Evolutionary conservation across 2,329 filamentous ascomycete genomes (phyloP).

Genomic region (Herpotrichia juniperi): DNA sequence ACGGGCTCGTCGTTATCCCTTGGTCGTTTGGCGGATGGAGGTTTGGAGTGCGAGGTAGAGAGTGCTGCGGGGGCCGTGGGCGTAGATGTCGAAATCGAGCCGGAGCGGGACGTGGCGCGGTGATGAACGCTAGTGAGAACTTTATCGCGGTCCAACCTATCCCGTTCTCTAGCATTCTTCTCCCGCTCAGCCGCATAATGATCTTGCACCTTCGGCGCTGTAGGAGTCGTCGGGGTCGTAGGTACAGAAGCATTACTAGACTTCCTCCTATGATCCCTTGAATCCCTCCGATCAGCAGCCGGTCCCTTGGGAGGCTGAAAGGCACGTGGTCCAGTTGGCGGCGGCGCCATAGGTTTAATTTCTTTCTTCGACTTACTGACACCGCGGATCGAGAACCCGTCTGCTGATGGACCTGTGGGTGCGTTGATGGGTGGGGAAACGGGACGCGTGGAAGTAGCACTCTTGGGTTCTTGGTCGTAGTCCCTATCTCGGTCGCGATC

Average conservation of each 20-base stretch:
- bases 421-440: conserved; percentile 41
- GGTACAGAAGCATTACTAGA: conserved; percentile 16
- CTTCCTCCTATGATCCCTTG: conserved; percentile 22
- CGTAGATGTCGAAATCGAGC: background rate
- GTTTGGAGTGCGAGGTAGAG: background rate
- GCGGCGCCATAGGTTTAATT: conserved; percentile 33
- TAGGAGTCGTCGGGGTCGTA: conserved; percentile 21
- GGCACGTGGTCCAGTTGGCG: conserved; percentile 43
- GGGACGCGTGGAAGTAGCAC: conserved; percentile 15
- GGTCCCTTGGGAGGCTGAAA: conserved; percentile 45
- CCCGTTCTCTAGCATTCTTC: conserved; percentile 39
- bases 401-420: conserved; percentile 46
- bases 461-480: conserved; percentile 21
- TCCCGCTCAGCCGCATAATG: conserved; percentile 75
- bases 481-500: conserved; percentile 41
- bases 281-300: conserved; percentile 37
- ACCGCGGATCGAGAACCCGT: conserved; percentile 57
- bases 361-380: conserved; percentile 36
- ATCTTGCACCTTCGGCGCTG: conserved; percentile 46
- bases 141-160: conserved; percentile 33
- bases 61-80: background rate
- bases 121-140: conserved; percentile 1
- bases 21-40: conserved; percentile 32
- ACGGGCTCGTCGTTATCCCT: conserved; percentile 17
- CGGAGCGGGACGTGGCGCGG: background rate